Conservation (phyloP, 2,329 filamentous ascomycete species). For the Ophiostoma piceae region DNA sequence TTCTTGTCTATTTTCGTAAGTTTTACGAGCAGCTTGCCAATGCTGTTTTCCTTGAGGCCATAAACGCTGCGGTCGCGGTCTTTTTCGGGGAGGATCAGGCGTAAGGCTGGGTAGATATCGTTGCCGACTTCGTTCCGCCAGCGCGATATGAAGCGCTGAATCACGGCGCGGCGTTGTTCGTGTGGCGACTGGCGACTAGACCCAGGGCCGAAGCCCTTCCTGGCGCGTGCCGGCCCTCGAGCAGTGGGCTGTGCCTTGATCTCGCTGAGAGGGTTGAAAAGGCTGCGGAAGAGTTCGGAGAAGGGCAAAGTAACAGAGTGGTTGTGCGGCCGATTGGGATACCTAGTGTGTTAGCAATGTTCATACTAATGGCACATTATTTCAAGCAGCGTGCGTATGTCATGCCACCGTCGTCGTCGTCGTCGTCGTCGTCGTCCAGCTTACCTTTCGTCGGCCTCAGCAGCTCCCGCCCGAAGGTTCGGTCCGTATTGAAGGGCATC, state of each 20-base stretch:
- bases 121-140: conserved; percentile 86
- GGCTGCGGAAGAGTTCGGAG: conserved; percentile 65
- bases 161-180: conserved; percentile 73
- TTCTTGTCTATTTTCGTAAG: conserved; percentile 87
- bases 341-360: conserved; percentile 44
- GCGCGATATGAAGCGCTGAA: conserved; percentile 76
- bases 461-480: conserved; percentile 37
- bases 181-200: conserved; percentile 59
- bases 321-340: conserved; percentile 77
- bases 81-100: conserved; percentile 86
- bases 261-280: conserved; percentile 77
- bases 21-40: conserved; percentile 86
- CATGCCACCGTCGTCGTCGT: neutral
- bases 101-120: conserved; percentile 89
- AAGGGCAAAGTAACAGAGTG: conserved; percentile 75
- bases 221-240: conserved; percentile 29
- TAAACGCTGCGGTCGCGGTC: conserved; percentile 91
- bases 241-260: conserved; percentile 70
- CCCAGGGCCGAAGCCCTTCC: conserved; percentile 28
- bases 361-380: neutral
- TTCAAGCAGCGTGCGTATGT: neutral
- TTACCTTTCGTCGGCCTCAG: conserved; percentile 36
- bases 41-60: conserved; percentile 84
- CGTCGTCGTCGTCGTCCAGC: neutral
- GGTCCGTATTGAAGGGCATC: conserved; percentile 49